Evolutionary conservation across 208 protist species (phyloP).

Genomic region (Acanthamoeba royreba): DNA sequence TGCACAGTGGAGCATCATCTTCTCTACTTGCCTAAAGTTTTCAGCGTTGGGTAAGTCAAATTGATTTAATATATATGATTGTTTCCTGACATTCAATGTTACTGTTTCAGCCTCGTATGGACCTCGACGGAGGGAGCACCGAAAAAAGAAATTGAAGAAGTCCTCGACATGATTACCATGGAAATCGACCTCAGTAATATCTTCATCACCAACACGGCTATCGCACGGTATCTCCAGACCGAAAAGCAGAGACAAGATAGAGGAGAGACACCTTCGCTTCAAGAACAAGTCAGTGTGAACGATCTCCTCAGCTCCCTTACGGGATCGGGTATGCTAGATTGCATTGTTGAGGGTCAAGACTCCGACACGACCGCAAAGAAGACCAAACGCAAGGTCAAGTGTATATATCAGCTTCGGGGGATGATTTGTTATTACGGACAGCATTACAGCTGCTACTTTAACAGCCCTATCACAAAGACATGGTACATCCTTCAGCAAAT

Average conservation of each 20-base stretch:
- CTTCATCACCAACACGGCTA: not conserved
- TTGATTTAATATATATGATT: not conserved
- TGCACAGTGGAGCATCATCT: not conserved
- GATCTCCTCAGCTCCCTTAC: not conserved
- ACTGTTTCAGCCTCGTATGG: not conserved
- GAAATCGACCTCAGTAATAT: not conserved
- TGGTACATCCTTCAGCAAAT: not conserved
- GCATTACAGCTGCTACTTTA: conserved; percentile 24
- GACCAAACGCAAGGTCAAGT: not conserved
- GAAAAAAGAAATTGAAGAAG: not conserved
- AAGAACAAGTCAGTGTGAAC: not conserved
- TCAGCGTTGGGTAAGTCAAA: not conserved
- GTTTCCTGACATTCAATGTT: not conserved
- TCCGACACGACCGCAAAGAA: not conserved
- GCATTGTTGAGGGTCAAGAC: too few relatives aligned
- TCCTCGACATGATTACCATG: not conserved
- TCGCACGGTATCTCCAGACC: not conserved
- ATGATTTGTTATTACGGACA: conserved; percentile 10
- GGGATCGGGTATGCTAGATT: not conserved
- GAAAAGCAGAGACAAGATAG: not conserved
- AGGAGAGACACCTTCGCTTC: not conserved
- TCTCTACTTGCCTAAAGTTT: not conserved
- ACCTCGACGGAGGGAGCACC: not conserved
- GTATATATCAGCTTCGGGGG: not conserved
- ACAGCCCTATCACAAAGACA: not conserved